phyloP scores from a whole-genome alignment of 2,329 filamentous ascomycete species.

The Pestalotiopsis sp. region DNA sequence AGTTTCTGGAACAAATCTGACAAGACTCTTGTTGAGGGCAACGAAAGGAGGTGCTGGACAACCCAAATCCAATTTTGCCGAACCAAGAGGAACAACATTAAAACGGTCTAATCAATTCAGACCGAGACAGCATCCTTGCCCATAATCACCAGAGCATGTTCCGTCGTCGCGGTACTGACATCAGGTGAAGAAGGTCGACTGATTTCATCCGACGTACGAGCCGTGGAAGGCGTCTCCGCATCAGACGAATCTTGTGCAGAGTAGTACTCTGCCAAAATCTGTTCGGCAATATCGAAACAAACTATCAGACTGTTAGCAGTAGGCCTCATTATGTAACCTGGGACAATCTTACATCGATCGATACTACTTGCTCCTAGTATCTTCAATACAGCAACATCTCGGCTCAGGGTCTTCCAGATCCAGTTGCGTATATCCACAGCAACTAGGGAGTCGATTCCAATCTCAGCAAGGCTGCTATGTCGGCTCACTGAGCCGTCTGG shows the following conservation, averaged over 20 bases:
- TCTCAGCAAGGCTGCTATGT: conserved; percentile 35
- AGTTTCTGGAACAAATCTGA: no score
- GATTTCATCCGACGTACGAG: background rate
- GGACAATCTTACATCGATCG: conserved; percentile 21
- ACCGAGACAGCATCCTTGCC: background rate
- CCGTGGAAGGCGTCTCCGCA: background rate
- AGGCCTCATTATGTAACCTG: background rate
- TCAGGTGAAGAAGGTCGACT: background rate
- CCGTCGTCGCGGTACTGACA: background rate
- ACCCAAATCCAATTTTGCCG: no score
- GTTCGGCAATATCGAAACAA: conserved; percentile 5
- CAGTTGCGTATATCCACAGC: conserved; percentile 43
- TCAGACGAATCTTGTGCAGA: background rate
- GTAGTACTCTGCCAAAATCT: background rate
- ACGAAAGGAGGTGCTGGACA: no score
- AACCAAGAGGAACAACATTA: no score
- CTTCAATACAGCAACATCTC: conserved; percentile 34
- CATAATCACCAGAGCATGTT: background rate
- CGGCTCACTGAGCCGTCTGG: conserved; percentile 29
- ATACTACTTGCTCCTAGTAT: conserved; percentile 30
- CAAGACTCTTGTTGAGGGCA: no score
- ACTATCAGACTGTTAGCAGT: background rate
- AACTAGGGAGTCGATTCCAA: conserved; percentile 44
- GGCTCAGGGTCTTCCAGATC: conserved; percentile 35
- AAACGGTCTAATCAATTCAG: background rate